phyloP scores from a whole-genome alignment of 2,329 filamentous ascomycete species.

The Colletotrichum ledebouriae region DNA sequence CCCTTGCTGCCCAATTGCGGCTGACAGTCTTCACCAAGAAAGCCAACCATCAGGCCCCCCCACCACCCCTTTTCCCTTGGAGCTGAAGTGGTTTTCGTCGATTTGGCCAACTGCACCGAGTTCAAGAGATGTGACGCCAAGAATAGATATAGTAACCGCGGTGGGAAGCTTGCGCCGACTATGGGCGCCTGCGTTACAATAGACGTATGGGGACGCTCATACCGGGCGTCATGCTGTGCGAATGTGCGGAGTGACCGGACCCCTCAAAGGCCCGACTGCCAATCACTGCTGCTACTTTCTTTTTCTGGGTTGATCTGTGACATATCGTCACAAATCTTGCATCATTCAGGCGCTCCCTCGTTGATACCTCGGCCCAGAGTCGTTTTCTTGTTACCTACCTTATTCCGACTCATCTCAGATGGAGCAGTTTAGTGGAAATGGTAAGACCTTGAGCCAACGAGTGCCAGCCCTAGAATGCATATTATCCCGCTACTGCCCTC shows the following conservation, averaged over 20 bases:
- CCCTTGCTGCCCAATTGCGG: not conserved
- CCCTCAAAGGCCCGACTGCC: not conserved
- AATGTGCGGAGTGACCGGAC: not conserved
- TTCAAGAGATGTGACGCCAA: constrained; percentile 5
- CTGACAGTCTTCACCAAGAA: constrained; percentile 5
- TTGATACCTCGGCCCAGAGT: not conserved
- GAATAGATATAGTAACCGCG: not conserved
- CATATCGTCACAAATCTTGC: no score
- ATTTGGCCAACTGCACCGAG: not conserved
- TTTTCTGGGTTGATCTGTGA: not conserved
- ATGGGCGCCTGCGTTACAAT: not conserved
- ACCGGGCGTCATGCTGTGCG: not conserved
- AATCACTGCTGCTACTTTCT: no score
- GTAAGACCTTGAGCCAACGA: no score
- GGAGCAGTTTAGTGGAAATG: no score
- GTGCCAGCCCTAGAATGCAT: no score
- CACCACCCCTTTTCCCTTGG: not conserved
- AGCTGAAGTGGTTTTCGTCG: not conserved
- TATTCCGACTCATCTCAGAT: no score
- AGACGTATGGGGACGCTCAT: constrained; percentile 1
- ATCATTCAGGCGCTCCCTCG: not conserved
- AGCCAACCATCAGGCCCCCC: not conserved
- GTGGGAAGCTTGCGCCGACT: not conserved
- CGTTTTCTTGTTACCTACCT: no score
- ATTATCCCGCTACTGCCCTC: no score